phyloP scores from a whole-genome alignment of 331 rosid species.

The Quercus phellos region DNA sequence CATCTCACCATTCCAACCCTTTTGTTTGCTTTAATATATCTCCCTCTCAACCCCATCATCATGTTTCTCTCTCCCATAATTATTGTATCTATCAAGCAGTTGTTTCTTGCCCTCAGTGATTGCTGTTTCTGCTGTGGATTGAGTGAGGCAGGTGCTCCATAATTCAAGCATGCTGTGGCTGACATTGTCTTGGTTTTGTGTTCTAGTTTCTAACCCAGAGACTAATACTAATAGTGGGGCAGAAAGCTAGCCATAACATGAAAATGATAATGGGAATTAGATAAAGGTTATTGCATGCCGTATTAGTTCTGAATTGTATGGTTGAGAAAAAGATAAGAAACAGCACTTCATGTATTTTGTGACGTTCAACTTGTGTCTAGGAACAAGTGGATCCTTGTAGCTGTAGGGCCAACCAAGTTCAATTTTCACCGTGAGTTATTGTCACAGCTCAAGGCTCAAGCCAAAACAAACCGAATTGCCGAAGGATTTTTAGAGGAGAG shows the following conservation, averaged over 20 bases:
- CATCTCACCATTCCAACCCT: conserved; percentile 46
- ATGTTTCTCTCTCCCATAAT: conserved; percentile 3
- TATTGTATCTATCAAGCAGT: background rate
- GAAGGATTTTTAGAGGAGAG: too few relatives aligned
- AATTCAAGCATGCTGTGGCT: conserved; percentile 37
- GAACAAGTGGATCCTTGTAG: too few relatives aligned
- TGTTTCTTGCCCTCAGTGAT: conserved; percentile 9
- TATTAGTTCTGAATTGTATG: conserved; percentile 30
- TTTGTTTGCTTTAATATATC: conserved; percentile 11
- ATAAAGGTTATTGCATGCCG: background rate
- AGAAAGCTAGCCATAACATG: conserved; percentile 15
- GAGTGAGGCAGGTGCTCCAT: conserved; percentile 35
- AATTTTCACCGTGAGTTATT: too few relatives aligned
- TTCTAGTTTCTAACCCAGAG: conserved; percentile 2
- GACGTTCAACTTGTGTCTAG: background rate
- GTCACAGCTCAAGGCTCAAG: too few relatives aligned
- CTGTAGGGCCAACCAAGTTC: too few relatives aligned
- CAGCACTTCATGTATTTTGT: conserved; percentile 9
- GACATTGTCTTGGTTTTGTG: conserved; percentile 32
- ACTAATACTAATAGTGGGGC: conserved; percentile 12
- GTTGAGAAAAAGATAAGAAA: conserved; percentile 58
- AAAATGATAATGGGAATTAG: conserved; percentile 2
- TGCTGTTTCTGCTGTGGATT: conserved; percentile 15
- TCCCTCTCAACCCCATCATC: conserved; percentile 16
- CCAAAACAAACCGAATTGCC: too few relatives aligned